A percentile compares a stretch with the other conserved stretches of the same genome.
Conservation (phyloP, 352 stramenopile genomes). For the Phytopythium litorale region DNA sequence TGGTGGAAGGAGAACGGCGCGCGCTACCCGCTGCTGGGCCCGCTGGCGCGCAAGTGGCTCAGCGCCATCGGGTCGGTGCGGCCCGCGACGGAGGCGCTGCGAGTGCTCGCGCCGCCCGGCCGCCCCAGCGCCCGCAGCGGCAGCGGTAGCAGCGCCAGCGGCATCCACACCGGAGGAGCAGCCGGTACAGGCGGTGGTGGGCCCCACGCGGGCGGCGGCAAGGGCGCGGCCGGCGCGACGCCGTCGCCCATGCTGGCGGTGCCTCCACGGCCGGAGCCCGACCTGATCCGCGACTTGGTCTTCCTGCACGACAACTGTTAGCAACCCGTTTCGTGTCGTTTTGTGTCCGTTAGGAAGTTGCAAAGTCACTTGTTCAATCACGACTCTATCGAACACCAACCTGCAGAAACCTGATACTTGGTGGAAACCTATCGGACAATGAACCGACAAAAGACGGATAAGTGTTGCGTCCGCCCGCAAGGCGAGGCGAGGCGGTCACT, state of each 20-base stretch:
- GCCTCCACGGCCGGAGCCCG: slow-evolving; percentile 28
- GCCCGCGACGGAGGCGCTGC: slow-evolving; percentile 15
- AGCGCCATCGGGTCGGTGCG: slow-evolving; percentile 36
- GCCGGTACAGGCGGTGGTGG: neutral
- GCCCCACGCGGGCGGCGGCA: neutral
- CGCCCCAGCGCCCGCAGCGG: neutral
- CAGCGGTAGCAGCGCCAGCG: neutral
- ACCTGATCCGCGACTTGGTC: slow-evolving; percentile 43
- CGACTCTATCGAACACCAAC: too few relatives aligned
- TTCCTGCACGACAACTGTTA: slow-evolving; percentile 50
- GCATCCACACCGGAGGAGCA: neutral
- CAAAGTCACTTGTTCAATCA: too few relatives aligned
- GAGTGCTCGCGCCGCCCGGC: slow-evolving; percentile 8
- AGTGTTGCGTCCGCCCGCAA: neutral
- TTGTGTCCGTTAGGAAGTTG: neutral
- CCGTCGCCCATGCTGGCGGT: slow-evolving; percentile 3
- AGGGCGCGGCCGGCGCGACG: slow-evolving; percentile 8
- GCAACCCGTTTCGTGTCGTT: slow-evolving; percentile 3
- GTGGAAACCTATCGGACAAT: too few relatives aligned
- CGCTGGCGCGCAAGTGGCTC: slow-evolving; percentile 44
- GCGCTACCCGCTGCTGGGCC: slow-evolving; percentile 31
- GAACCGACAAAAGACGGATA: too few relatives aligned
- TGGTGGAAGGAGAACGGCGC: slow-evolving; percentile 40
- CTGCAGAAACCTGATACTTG: too few relatives aligned
- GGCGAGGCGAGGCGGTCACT: neutral